Evolutionary conservation across 2,329 filamentous ascomycete species (phyloP).

Genomic region (Cercospora sojina): DNA sequence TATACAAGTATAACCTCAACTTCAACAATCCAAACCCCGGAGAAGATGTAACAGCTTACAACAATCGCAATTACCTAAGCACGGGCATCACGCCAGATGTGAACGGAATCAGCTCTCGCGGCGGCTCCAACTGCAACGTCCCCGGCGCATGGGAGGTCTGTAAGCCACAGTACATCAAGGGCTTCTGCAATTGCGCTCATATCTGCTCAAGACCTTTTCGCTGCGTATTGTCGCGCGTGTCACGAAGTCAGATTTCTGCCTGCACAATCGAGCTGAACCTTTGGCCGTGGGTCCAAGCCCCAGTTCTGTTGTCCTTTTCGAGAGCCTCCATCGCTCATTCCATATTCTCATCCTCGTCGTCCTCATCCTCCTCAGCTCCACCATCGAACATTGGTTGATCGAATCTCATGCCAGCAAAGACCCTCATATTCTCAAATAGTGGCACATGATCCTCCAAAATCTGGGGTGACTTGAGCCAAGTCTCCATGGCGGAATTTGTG

Average conservation of each 20-base stretch:
- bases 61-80: not conserved
- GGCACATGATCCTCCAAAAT: no score
- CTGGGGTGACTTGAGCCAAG: no score
- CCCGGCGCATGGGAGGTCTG: not conserved
- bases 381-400: no score
- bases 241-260: not conserved
- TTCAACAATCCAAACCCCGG: not conserved
- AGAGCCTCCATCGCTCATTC: no score
- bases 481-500: no score
- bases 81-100: not conserved
- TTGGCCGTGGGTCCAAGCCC: no score
- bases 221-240: not conserved
- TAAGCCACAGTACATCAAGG: not conserved
- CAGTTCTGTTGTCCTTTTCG: no score
- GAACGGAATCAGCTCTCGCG: not conserved
- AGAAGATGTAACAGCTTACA: not conserved
- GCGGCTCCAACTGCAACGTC: not conserved
- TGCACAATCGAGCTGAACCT: not conserved
- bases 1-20: no score
- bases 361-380: no score
- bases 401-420: no score
- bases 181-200: not conserved
- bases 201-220: not conserved
- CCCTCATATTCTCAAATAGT: no score
- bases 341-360: no score